Base-by-base conservation (phyloP, 1,284 basidiomycete genomes). In the Melampsora medusae region DNA sequence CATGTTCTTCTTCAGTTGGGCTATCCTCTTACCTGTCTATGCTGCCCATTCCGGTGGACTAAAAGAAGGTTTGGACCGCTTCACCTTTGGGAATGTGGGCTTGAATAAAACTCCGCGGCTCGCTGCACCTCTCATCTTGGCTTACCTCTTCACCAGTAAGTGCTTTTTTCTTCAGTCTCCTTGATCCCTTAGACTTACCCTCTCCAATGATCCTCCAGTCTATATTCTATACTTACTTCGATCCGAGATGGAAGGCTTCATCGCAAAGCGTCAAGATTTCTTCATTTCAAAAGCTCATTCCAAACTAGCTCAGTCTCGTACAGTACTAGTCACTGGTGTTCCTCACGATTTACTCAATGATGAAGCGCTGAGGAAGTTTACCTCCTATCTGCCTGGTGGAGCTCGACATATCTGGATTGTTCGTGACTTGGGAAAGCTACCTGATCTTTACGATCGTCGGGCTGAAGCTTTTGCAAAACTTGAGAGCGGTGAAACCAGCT, bases 361-460 rank as follows among this genome's bases (percentile, higher is more conserved):
- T 78, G 85, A 87, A 25, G 89, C 90, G 28, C 86, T 97, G 42
- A 86, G 84, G 61, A 85, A 85, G 75, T 83, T 91, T n/a, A 93
- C 90, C 82, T 86, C 87, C 33, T 86, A 89, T 78, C 86, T 94
- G 4, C 92, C 92, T 0, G 93, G 93, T 7, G 92, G 92, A 22
- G 90, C 93, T 4, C 89, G 89, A 79, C 89, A 89, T 77, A 88
- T 99, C 46, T 99, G 96, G 95, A 86, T 98, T 59, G 92, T 93
- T 82, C 87, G 90, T 86, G 88, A 97, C 81, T 85, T 94, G 74
- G 90, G 92, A 82, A 89, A 92, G 2, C 86, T 98, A 12, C 92
- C 93, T 4, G 89, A 92, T 66, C 82, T 93, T 35, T 92, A 91
- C 81, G 89, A 94, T 61, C 89, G 92, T 67, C 90, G 92, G 17